Base-by-base conservation (phyloP, 2,329 filamentous ascomycete genomes). In the Delphinella strobiligena region DNA sequence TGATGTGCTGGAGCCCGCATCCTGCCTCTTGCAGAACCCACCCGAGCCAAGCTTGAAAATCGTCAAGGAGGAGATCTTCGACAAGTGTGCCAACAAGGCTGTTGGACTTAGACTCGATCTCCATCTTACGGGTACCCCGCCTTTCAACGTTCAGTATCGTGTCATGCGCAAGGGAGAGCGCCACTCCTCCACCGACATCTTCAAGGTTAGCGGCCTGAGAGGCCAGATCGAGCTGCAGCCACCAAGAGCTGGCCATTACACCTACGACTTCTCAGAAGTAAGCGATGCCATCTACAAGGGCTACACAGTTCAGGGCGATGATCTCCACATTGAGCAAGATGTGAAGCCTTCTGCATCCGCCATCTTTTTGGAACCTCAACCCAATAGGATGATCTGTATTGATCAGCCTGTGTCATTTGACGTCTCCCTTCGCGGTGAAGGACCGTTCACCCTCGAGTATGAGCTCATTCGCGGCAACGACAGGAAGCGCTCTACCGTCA, bases 61-160 rank as follows among this genome's bases (percentile, higher is more conserved):
- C 36, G 73, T 72, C 22, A 71, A 78, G 5, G 82, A 93, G 50
- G 80, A 87, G 46, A 87, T 98, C 32, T 82, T 85, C 38, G 91
- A 98, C 60, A 93, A 93, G 56, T 98, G 91, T 58, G 89, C 88
- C 27, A 87, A 88, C 35, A 94, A 87, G 54, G 86, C 91, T 0
- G 84, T 98, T 45, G 91, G 91, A 31, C 72, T 98, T 40, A 75
- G 82, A 9, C 84, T 98, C 31, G 82, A 91, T 53, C 66, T 98
- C 36, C 87, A 96, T 55, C 70, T 98, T 30, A 82, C 89, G 19
- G 91, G 91, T 45, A 93, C 87, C 0, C 89, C 93, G 34, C 89
- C 89, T 1, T 98, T 98, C 62, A 68, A 70, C n/a, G 69, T 98
- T 34, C 68, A 70, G 16, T 98, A 95, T 57, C 78, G 79, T 32